Percentiles rank a stretch among this genome's conserved stretches.
Conservation (phyloP, 805 yeast genomes). For the Teunomyces stri region DNA sequence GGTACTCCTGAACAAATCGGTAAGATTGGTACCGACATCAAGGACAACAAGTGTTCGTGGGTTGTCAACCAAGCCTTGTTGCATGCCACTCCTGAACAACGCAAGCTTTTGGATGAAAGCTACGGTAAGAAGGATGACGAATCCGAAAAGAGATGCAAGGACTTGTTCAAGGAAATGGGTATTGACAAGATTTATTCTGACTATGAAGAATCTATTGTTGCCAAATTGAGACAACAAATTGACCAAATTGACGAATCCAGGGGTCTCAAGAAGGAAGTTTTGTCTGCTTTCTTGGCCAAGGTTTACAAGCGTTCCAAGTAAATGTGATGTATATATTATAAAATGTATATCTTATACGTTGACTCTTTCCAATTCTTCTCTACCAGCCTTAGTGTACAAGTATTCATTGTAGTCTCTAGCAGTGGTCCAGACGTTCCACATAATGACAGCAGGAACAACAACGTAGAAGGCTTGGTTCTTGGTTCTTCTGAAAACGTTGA, state of each 20-base stretch:
- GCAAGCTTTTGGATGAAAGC: conserved; percentile 76
- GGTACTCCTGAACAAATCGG: conserved; percentile 98
- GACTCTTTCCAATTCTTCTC: conserved; percentile 82
- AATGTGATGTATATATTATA: conserved; percentile 4
- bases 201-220: conserved; percentile 79
- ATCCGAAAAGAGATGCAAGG: conserved; percentile 68
- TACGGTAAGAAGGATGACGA: conserved; percentile 79
- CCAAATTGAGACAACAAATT: conserved; percentile 62
- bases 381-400: conserved; percentile 97
- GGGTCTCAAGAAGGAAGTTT: conserved; percentile 90
- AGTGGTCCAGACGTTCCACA: conserved; percentile 83
- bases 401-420: conserved; percentile 90
- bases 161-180: conserved; percentile 69
- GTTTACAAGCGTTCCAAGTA: conserved; percentile 93
- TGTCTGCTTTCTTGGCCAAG: conserved; percentile 80
- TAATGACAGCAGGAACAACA: conserved; percentile 70
- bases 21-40: conserved; percentile 96
- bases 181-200: conserved; percentile 68
- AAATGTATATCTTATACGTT: conserved; percentile 29
- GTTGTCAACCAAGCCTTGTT: conserved; percentile 88
- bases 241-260: conserved; percentile 79
- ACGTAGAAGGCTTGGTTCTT: conserved; percentile 80
- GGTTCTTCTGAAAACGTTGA: conserved; percentile 93
- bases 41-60: conserved; percentile 99
- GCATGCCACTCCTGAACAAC: conserved; percentile 75